A percentile compares a stretch with the other conserved stretches of the same genome.
phyloP scores from a whole-genome alignment of 1,284 basidiomycete species.

The Microbotryum saponariae region DNA sequence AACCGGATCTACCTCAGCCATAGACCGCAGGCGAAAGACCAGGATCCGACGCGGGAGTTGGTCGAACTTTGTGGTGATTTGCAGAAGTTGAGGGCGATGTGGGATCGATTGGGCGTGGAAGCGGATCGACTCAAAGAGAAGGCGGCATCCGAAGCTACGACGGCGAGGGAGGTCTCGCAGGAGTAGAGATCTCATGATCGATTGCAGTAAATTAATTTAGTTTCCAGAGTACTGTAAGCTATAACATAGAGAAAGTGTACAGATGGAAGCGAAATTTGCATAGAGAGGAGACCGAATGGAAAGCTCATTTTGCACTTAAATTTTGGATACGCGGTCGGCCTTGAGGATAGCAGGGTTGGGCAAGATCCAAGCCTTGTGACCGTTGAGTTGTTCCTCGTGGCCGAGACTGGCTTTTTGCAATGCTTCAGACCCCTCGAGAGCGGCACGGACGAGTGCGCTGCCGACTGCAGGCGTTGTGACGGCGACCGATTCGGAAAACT shows the following conservation, averaged over 20 bases:
- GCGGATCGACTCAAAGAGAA: no score
- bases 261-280: no score
- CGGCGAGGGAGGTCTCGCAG: no score
- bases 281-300: no score
- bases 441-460: conserved; percentile 26
- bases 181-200: no score
- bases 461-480: conserved; percentile 42
- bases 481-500: conserved; percentile 44
- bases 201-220: no score
- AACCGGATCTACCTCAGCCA: conserved; percentile 54
- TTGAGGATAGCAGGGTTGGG: conserved; percentile 7
- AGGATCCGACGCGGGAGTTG: not conserved
- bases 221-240: no score
- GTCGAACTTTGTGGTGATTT: conserved; percentile 5
- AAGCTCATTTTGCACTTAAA: no score
- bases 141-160: no score
- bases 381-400: conserved; percentile 6
- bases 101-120: not conserved
- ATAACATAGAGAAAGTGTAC: no score
- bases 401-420: not conserved
- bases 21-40: conserved; percentile 9
- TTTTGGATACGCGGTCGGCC: no score
- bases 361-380: conserved; percentile 2
- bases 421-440: not conserved
- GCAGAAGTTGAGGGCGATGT: not conserved